Conservation (phyloP, 805 yeast genomes). For the Saturnispora diversa region DNA sequence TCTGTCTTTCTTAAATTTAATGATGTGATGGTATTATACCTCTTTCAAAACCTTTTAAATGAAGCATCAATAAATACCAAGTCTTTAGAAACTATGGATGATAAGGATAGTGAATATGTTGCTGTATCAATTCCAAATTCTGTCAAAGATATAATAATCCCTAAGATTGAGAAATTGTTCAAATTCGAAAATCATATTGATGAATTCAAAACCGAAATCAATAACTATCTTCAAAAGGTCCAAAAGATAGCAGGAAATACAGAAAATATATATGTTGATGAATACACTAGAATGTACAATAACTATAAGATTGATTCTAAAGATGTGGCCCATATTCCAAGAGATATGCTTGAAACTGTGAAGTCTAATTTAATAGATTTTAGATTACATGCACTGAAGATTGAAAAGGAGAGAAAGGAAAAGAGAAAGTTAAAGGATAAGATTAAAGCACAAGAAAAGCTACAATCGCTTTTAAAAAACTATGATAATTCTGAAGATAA, state of each 20-base stretch:
- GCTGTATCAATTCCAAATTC: neutral
- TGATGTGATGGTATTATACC: constrained; percentile 23
- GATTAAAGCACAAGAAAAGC: constrained; percentile 38
- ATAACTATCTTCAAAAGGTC: neutral
- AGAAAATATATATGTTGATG: constrained; percentile 11
- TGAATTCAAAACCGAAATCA: neutral
- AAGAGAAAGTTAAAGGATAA: constrained; percentile 42
- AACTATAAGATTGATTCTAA: constrained; percentile 47
- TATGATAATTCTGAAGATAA: constrained; percentile 17
- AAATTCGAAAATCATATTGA: neutral
- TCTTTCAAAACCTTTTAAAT: constrained; percentile 17
- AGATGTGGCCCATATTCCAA: constrained; percentile 52
- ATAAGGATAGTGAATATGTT: neutral
- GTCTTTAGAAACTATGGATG: neutral
- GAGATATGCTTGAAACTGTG: constrained; percentile 43
- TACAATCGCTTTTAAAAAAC: constrained; percentile 35
- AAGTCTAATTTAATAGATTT: constrained; percentile 47
- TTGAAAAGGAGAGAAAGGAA: constrained; percentile 45
- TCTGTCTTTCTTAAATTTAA: constrained; percentile 23
- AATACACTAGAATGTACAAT: constrained; percentile 15
- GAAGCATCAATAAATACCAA: constrained; percentile 8
- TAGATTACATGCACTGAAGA: constrained; percentile 43
- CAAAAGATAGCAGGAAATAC: too few species aligned
- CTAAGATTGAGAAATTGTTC: neutral
- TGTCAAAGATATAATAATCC: neutral